Base-by-base conservation (phyloP, 2,329 filamentous ascomycete species). In the Calonectria hongkongensis region DNA sequence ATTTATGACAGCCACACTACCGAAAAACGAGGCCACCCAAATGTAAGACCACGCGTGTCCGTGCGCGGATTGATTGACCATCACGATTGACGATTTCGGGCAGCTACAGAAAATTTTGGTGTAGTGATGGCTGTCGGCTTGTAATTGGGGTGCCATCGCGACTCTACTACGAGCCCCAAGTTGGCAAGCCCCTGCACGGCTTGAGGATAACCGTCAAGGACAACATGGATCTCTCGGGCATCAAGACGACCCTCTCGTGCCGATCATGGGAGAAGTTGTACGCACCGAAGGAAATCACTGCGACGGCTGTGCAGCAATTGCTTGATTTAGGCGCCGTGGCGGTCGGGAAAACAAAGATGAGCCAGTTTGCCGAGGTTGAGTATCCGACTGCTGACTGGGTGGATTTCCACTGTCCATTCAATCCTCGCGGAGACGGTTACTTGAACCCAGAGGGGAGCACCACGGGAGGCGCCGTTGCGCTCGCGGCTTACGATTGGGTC, bases 241-340 rank as follows among this genome's bases (percentile, higher is more conserved):
- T 91, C 9, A 85, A 85, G 36, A 91, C 87, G 0, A 85, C 85
- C 9, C 86, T 87, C 54, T 89, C 89, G 1, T 91, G 88, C 65
- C 84, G 88, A 54, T 88, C 90, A 3, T 92, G 87, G 82, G 88
- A 88, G 60, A 81, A 87, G 71, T 81, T 92, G 2, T 89, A 91
- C 68, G 84, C 85, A 4, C 79, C 86, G 2, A 84, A 84, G 0
- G 86, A 85, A 4, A 80, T 77, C 4, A 91, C 88, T 2, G 89
- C 87, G 0, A 79, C 86, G 0, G 83, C 87, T 1, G 84, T 93
- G 0, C 88, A 92, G 73, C 85, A 86, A 4, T 82, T 93, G 3
- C 86, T 92, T 28, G 87, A 91, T 73, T 86, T 88, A 2, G 91
- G 92, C 4, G 90, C 89, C 0, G 79, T 87, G 4, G 76, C 88